Percentiles rank a stretch among this genome's conserved stretches.
These are phyloP conservation scores for Physcia stellaris DNA, from an alignment of 495 filamentous ascomycete species.

Conservation along the genomic window DNA sequence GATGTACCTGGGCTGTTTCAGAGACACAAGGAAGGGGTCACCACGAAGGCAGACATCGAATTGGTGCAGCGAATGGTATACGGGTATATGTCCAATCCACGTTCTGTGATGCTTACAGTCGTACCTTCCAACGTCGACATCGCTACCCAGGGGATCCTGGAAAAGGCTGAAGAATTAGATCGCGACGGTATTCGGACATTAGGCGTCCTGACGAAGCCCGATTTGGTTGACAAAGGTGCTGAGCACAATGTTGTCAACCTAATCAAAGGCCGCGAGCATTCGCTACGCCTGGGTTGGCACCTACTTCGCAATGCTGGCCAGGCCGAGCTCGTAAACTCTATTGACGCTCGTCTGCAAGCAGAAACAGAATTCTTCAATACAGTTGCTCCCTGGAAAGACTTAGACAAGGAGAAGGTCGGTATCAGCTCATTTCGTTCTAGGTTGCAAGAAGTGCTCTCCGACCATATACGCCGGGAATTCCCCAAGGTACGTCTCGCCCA, in stretches of 20 bases:
- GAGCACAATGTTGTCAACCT: slow-evolving; percentile 28
- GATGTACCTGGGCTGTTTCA: slow-evolving; percentile 52
- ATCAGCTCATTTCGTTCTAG: slow-evolving; percentile 31
- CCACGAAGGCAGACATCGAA: background rate
- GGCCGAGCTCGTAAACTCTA: slow-evolving; percentile 13
- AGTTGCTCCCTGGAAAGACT: slow-evolving; percentile 26
- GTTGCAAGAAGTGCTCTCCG: slow-evolving; percentile 27
- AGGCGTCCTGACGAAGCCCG: slow-evolving; percentile 33
- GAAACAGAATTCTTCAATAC: slow-evolving; percentile 15
- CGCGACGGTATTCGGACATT: slow-evolving; percentile 25
- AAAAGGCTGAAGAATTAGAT: slow-evolving; percentile 14
- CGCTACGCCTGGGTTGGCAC: slow-evolving; percentile 38
- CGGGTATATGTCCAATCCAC: slow-evolving; percentile 35
- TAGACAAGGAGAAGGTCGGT: slow-evolving; percentile 34
- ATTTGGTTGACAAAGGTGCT: slow-evolving; percentile 27
- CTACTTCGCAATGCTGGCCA: slow-evolving; percentile 41
- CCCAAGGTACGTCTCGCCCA: slow-evolving; percentile 23
- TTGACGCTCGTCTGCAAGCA: slow-evolving; percentile 8
- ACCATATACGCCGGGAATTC: slow-evolving; percentile 36
- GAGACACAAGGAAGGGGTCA: slow-evolving; percentile 16
- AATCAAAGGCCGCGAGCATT: slow-evolving; percentile 25
- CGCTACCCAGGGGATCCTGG: slow-evolving; percentile 13
- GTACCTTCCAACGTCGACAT: slow-evolving; percentile 16
- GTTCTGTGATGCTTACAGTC: slow-evolving; percentile 19
- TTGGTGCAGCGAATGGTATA: slow-evolving; percentile 21